Base-by-base conservation (phyloP, 2,329 filamentous ascomycete species). In the Stachybotrys elegans region DNA sequence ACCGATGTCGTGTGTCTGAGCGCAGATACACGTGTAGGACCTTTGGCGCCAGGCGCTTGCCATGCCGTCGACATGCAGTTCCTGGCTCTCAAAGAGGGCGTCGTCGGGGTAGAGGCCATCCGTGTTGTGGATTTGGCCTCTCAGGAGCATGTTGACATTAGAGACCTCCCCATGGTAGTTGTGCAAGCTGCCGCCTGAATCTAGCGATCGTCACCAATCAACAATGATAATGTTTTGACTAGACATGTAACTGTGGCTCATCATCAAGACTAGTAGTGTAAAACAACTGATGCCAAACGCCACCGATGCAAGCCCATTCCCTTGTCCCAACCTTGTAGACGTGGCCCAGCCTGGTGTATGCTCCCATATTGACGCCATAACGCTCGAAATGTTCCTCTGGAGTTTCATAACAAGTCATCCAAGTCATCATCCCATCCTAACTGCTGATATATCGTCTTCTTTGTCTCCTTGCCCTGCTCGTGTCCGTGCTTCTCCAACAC, bases 131-230 rank as follows among this genome's bases (percentile, higher is more conserved):
- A 93, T 60, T 60, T 92, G 47, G 78, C 72, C 19, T 86, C 79
- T 25, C 83, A 88, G 56, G 86, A 91, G 66, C 84, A 86, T 57
- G 83, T 88, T 4, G 86, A 92, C 61, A 81, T 91, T 43, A 75
- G 79, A 48, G 84, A 92, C 48, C 60, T 93, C 50, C 88, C 88
- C 0, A 81, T 77, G 36, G 79, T 89, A 53, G 65, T 88, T 43
- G 73, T 84, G 14, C 65, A 70, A 46, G 59, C 62, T 19, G 52
- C 51, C 17, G 55, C 55, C 47, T 60, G 27, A 58, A 27, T 34
- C n/a, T 9, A 34, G n/a, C n/a, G 8, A 29, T 47, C 29, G 43
- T 48, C 48, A 31, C 41, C 32, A 56, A 54, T 51, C 54, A 52
- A 54, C 41, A 43, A 44, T 49, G 48, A 45, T 40, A 42, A 54